Evolutionary conservation across 179 eudicot species (phyloP), one percentile per base, ranked within the genome.

Genomic region (Silene vulgaris): DNA sequence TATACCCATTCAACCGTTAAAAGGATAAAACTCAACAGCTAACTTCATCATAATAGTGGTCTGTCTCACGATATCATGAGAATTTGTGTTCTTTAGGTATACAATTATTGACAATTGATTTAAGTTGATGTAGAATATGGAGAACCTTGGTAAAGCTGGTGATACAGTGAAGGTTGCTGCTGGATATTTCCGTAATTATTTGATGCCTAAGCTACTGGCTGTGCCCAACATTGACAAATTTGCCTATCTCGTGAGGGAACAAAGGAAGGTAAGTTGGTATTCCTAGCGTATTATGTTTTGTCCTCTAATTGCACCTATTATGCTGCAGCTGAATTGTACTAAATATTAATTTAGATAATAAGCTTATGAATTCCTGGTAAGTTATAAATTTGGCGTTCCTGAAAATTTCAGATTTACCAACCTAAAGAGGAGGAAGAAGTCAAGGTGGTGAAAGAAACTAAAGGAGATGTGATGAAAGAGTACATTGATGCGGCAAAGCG

Each of bases 91-190:
- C 45, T 37, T 37, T 7, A 1, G 45, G 45, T 37, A 7, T 37
- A 37, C 45, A 37, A 7, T 37, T 37, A 37, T 37, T 37, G 9
- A 5, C 9, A 1, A 5, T 37, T 37, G 4, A 37, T 2, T 6
- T 37, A 6, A 30, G 13, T 35, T 77, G 3, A 50, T 86, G 74
- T 80, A 90, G 97, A 88, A 74, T 37, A 84, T 94, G 73, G 92
- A 89, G 73, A 94, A 94, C 82, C 96, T 92, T 5, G 98, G 98
- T 17, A 90, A 82, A 82, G 96, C 97, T 32, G 97, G 98, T 11
- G 98, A 94, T 75, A 90, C 88, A 0, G 97, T 92, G 79, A 90
- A 90, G 82, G 98, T 94, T 76, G 94, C 97, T 40, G 90, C 98
- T 5, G 98, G 98, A 35, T 93, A 86, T 78, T 94, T 94, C 64